Conservation (phyloP, 371 early-diverging fungal genomes). For the Catenaria anguillulae region DNA sequence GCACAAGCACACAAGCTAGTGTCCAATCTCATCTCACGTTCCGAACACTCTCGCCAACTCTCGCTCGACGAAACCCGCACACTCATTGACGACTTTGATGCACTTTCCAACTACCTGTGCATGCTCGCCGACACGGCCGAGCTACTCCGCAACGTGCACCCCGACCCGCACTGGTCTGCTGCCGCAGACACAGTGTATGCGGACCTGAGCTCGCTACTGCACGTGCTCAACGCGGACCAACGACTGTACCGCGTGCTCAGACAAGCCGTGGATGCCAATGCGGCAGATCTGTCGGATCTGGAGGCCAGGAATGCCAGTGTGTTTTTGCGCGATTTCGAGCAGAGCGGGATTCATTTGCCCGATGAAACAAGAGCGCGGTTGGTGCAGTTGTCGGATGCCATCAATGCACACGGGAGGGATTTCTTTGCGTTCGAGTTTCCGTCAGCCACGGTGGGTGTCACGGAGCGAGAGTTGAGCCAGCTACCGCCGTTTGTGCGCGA, state of each 20-base stretch:
- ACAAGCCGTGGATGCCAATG: not conserved
- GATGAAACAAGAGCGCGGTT: constrained; percentile 46
- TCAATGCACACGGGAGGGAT: constrained; percentile 56
- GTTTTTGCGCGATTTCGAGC: constrained; percentile 81
- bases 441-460: no score
- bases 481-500: not conserved
- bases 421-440: not conserved
- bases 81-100: constrained; percentile 37
- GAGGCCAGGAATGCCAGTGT: constrained; percentile 66
- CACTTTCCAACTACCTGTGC: constrained; percentile 78
- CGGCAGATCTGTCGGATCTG: constrained; percentile 19
- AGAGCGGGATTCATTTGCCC: constrained; percentile 79
- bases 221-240: constrained; percentile 77
- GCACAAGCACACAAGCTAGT: constrained; percentile 5
- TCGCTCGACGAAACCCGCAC: not conserved
- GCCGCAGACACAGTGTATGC: constrained; percentile 67
- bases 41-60: constrained; percentile 1
- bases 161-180: constrained; percentile 45
- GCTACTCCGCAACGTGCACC: constrained; percentile 80
- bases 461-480: not conserved
- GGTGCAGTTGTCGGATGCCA: constrained; percentile 63
- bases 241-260: constrained; percentile 56
- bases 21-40: constrained; percentile 8
- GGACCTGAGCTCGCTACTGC: constrained; percentile 67
- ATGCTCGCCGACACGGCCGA: constrained; percentile 83